Evolutionary conservation across 2,329 filamentous ascomycete species (phyloP).

Genomic region (Phialophora chinensis): DNA sequence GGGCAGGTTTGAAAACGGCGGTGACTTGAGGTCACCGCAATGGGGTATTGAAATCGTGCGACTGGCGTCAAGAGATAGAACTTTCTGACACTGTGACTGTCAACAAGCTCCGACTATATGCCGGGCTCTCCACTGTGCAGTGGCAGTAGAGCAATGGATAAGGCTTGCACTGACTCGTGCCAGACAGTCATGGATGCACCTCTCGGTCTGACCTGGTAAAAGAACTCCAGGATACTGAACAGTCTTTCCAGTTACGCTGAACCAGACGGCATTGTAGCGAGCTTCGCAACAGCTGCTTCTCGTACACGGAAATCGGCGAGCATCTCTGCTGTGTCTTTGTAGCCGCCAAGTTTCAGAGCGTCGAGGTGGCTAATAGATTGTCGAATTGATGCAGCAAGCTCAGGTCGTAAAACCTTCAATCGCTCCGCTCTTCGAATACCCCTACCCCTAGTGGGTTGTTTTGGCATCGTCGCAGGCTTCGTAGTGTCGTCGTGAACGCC

Average conservation of each 20-base stretch:
- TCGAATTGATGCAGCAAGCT: constrained; percentile 32
- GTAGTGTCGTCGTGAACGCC: not conserved
- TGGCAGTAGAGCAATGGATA: not conserved
- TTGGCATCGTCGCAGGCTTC: not conserved
- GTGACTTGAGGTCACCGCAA: not conserved
- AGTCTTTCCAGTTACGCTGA: constrained; percentile 11
- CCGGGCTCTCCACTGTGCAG: not conserved
- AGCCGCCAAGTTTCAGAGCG: constrained; percentile 37
- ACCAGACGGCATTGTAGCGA: constrained; percentile 4
- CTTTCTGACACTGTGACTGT: constrained; percentile 8
- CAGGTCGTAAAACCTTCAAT: constrained; percentile 35
- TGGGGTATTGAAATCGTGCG: not conserved
- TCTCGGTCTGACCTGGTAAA: not conserved
- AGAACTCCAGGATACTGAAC: not conserved
- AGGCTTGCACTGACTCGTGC: not conserved
- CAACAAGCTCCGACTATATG: constrained; percentile 13
- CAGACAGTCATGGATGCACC: not conserved
- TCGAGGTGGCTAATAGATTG: constrained; percentile 23
- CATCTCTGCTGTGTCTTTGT: constrained; percentile 29
- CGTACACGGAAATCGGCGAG: constrained; percentile 31
- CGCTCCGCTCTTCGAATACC: constrained; percentile 28
- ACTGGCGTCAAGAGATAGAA: constrained; percentile 2
- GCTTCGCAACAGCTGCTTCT: constrained; percentile 24
- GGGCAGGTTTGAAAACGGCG: constrained; percentile 2
- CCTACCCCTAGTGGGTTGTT: constrained; percentile 21